A percentile compares a stretch with the other conserved stretches of the same genome.
These are phyloP conservation scores for Abeoforma whisleri DNA, from an alignment of 78 protist genomes.

Conservation along the genomic window DNA sequence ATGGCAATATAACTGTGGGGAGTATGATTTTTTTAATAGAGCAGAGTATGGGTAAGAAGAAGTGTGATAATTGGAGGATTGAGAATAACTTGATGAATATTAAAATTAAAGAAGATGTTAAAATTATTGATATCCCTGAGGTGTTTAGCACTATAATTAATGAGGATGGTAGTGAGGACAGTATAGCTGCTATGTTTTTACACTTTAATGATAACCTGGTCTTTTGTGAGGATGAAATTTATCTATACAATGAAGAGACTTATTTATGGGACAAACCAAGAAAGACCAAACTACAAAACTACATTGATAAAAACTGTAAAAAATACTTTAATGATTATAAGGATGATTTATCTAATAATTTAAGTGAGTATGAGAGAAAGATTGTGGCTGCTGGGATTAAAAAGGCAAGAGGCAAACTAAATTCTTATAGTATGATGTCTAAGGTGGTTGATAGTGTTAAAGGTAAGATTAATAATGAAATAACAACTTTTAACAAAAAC, in stretches of 20 bases:
- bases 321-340: background rate
- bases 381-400: background rate
- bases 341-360: no score
- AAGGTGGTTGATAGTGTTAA: background rate
- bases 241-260: background rate
- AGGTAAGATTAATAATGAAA: background rate
- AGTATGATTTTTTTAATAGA: background rate
- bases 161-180: background rate
- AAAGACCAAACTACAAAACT: background rate
- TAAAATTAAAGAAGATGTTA: background rate
- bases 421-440: background rate
- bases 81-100: background rate
- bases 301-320: background rate
- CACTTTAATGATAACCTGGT: background rate
- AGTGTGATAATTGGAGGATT: background rate
- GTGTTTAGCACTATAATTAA: background rate
- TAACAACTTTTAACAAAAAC: background rate
- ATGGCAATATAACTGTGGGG: background rate
- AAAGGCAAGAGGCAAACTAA: no score
- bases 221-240: background rate
- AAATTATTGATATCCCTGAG: background rate
- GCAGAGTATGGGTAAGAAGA: background rate
- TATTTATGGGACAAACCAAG: background rate
- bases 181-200: background rate
- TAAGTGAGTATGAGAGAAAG: background rate